Percentiles rank a stretch among this genome's conserved stretches.
These are phyloP conservation scores for Russula brevipes DNA, from an alignment of 768 basidiomycete species.

Conservation along the genomic window DNA sequence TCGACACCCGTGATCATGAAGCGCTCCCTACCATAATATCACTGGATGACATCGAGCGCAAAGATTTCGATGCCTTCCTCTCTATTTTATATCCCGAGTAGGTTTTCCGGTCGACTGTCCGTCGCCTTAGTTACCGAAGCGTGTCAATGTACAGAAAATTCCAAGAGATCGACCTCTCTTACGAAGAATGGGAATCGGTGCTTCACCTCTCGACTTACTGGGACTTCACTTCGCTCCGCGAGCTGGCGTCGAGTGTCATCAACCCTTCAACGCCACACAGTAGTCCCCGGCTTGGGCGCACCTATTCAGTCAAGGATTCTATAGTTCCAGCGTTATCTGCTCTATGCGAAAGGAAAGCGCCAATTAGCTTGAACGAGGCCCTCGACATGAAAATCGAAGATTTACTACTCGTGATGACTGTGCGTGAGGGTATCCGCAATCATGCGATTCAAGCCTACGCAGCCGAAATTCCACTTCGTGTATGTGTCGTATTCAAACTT, in stretches of 20 bases:
- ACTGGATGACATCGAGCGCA: background rate
- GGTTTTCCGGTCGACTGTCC: no score
- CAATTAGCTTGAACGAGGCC: slow-evolving; percentile 12
- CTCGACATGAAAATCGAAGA: slow-evolving; percentile 13
- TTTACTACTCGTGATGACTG: slow-evolving; percentile 5
- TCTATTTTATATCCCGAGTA: no score
- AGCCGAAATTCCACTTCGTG: background rate
- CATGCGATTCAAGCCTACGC: background rate
- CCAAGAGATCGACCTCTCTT: slow-evolving; percentile 5
- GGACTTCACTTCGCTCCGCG: slow-evolving; percentile 31
- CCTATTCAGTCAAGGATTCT: slow-evolving; percentile 9
- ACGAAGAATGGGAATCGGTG: slow-evolving; percentile 30
- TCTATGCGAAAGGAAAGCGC: slow-evolving; percentile 1
- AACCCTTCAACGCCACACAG: slow-evolving; percentile 10
- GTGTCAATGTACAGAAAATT: slow-evolving; percentile 6
- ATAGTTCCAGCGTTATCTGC: slow-evolving; percentile 10
- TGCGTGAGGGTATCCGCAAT: slow-evolving; percentile 18
- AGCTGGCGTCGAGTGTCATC: background rate
- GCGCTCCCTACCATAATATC: background rate
- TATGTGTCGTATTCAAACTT: background rate
- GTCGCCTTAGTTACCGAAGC: background rate
- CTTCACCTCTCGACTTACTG: slow-evolving; percentile 30
- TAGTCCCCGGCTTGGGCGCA: slow-evolving; percentile 10
- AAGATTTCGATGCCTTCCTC: background rate
- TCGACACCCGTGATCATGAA: slow-evolving; percentile 4